These are phyloP conservation scores for Cutaneotrichosporon curvatum DNA, from an alignment of 1,284 basidiomycete species.

Conservation along the genomic window DNA sequence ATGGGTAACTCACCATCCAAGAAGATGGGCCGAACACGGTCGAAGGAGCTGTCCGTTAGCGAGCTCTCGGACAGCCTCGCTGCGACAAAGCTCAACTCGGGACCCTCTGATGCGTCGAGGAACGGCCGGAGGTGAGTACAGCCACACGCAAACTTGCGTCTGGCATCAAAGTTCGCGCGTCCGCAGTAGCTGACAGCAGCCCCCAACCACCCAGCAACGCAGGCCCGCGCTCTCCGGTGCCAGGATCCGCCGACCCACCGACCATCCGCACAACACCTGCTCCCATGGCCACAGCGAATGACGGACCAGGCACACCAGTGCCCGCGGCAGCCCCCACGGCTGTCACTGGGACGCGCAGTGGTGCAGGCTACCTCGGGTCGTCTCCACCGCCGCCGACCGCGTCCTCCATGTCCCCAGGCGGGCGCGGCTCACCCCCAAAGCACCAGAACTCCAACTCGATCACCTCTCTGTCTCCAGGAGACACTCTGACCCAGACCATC, in stretches of 20 bases:
- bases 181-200: not conserved
- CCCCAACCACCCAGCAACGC: not conserved
- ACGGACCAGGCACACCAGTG: slow-evolving; percentile 6
- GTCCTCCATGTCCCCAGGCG: slow-evolving; percentile 15
- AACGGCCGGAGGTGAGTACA: slow-evolving; percentile 11
- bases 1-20: slow-evolving; percentile 48
- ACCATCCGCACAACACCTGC: slow-evolving; percentile 1
- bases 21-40: slow-evolving; percentile 47
- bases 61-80: slow-evolving; percentile 41
- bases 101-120: slow-evolving; percentile 4
- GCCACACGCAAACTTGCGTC: not conserved
- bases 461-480: slow-evolving; percentile 29
- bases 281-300: too few relatives aligned
- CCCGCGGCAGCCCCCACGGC: slow-evolving; percentile 45
- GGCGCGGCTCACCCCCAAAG: slow-evolving; percentile 20
- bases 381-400: slow-evolving; percentile 37
- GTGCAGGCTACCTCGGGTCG: slow-evolving; percentile 24
- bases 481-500: slow-evolving; percentile 32
- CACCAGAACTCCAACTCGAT: slow-evolving; percentile 21
- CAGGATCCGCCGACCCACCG: not conserved
- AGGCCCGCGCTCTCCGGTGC: not conserved
- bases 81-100: slow-evolving; percentile 22
- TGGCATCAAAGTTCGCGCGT: not conserved
- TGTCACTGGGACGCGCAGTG: slow-evolving; percentile 15
- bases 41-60: slow-evolving; percentile 43